phyloP scores from a whole-genome alignment of 2,329 filamentous ascomycete genomes.

The Tolypocladium amazonense region DNA sequence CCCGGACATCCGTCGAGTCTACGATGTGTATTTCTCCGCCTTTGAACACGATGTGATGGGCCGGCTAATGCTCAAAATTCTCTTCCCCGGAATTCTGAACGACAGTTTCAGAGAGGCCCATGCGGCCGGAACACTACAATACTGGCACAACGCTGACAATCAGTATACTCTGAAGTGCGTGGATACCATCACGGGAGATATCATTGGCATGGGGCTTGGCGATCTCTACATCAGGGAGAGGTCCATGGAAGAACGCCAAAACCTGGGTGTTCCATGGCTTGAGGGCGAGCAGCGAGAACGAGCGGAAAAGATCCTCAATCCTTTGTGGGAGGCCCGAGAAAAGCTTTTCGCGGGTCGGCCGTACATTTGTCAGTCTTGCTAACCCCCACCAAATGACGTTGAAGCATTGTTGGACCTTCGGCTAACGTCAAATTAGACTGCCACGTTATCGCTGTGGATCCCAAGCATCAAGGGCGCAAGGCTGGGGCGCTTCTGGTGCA shows the following conservation, averaged over 20 bases:
- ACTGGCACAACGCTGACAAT: constrained; percentile 24
- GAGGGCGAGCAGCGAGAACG: constrained; percentile 29
- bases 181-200: constrained; percentile 28
- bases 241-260: constrained; percentile 29
- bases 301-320: constrained; percentile 29
- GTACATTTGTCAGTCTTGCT: constrained; percentile 28
- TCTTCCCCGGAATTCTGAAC: constrained; percentile 26
- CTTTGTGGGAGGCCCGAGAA: constrained; percentile 29
- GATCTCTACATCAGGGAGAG: constrained; percentile 28
- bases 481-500: constrained; percentile 29
- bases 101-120: constrained; percentile 32
- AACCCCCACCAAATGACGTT: not conserved
- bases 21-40: constrained; percentile 35
- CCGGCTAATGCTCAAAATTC: constrained; percentile 27
- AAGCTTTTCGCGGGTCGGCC: constrained; percentile 26
- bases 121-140: constrained; percentile 26
- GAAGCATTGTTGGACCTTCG: not conserved
- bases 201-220: constrained; percentile 36
- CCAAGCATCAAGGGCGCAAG: constrained; percentile 29
- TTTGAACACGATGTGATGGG: constrained; percentile 28
- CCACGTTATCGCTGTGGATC: constrained; percentile 34
- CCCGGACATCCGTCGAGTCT: constrained; percentile 33
- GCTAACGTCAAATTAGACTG: constrained; percentile 14
- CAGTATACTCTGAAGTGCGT: constrained; percentile 38
- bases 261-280: constrained; percentile 34